A percentile compares a stretch with the other conserved stretches of the same genome.
phyloP scores from a whole-genome alignment of 768 basidiomycete species.

The Mrakia blollopis region DNA sequence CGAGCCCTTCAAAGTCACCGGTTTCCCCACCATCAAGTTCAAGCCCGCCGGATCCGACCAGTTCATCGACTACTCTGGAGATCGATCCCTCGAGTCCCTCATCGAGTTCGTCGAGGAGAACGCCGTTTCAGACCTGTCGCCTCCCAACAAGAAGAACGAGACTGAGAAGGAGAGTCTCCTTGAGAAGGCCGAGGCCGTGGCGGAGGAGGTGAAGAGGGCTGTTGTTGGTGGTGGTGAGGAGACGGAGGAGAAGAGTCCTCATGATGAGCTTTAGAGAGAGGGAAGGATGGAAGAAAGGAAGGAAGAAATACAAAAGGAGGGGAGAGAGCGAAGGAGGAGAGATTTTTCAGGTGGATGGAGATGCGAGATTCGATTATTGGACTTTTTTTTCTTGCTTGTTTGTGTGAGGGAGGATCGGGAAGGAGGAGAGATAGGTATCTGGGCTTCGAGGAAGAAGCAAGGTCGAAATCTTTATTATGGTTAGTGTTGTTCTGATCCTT shows the following conservation, averaged over 20 bases:
- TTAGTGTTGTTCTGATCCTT: too few species aligned
- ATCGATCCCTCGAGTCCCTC: conserved; percentile 69
- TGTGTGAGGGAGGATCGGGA: too few species aligned
- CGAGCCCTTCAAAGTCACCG: conserved; percentile 77
- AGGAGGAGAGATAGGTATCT: too few species aligned
- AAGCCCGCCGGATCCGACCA: conserved; percentile 79
- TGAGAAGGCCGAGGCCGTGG: conserved; percentile 36
- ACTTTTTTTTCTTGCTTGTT: too few species aligned
- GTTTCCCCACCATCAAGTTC: conserved; percentile 85
- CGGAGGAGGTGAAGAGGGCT: conserved; percentile 41
- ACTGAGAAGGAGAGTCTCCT: conserved; percentile 31
- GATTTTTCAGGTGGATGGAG: too few species aligned
- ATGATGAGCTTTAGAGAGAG: conserved; percentile 42
- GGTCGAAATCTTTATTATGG: too few species aligned
- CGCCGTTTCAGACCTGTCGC: conserved; percentile 11
- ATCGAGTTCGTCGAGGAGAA: conserved; percentile 70
- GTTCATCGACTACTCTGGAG: conserved; percentile 91
- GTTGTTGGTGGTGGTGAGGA: conserved; percentile 41
- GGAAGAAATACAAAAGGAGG: too few species aligned
- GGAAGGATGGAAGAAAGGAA: neutral
- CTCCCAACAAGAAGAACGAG: conserved; percentile 38
- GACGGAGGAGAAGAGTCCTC: conserved; percentile 37
- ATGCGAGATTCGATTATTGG: too few species aligned
- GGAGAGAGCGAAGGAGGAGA: too few species aligned
- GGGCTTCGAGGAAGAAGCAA: too few species aligned